Conservation (phyloP, 225 moss, liverwort and hornwort genomes). For the Straminergon stramineum region DNA sequence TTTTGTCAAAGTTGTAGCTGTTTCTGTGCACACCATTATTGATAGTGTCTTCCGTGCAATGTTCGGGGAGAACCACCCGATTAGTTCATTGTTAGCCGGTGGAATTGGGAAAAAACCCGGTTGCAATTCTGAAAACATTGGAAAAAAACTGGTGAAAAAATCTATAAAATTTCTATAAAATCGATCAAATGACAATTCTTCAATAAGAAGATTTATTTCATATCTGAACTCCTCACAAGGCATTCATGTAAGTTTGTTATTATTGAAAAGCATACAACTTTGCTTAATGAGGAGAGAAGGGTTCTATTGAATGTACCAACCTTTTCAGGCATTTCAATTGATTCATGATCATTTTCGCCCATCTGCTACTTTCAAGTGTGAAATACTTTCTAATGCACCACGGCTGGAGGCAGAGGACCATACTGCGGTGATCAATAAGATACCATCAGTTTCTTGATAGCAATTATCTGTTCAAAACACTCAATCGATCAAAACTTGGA, state of each 20-base stretch:
- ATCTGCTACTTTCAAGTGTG: background rate
- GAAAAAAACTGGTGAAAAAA: background rate
- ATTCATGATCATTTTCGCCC: background rate
- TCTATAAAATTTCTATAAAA: background rate
- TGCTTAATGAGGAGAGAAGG: background rate
- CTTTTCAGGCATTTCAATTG: background rate
- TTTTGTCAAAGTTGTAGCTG: background rate
- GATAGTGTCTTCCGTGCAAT: background rate
- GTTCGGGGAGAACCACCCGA: background rate
- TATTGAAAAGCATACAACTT: background rate
- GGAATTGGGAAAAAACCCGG: too few species aligned
- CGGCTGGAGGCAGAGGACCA: background rate
- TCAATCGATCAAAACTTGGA: background rate
- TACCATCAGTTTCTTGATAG: background rate
- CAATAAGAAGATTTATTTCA: background rate
- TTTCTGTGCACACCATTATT: background rate
- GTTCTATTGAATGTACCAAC: background rate
- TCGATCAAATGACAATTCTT: background rate
- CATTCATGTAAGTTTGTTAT: background rate
- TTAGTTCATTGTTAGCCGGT: background rate
- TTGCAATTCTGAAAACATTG: background rate
- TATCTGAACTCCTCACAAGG: background rate
- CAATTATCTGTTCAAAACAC: background rate
- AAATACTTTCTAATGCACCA: background rate
- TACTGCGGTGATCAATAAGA: background rate